Conservation (phyloP, 2,329 filamentous ascomycete genomes). For the Stagonosporopsis cucurbitacearum region DNA sequence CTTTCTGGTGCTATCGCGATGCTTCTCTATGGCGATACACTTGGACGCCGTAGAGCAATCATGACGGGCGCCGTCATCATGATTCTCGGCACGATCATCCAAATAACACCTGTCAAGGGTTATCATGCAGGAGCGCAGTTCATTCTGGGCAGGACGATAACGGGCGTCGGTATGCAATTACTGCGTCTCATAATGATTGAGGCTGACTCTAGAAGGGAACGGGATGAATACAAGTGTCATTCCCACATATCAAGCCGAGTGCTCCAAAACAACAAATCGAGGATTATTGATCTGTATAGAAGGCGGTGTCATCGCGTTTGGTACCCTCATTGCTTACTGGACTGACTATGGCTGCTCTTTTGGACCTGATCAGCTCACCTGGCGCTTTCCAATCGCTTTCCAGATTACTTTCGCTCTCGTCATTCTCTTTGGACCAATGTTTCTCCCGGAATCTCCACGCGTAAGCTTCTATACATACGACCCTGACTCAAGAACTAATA, state of each 20-base stretch:
- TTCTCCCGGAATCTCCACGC: slow-evolving; percentile 69
- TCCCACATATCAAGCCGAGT: slow-evolving; percentile 62
- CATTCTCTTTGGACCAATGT: slow-evolving; percentile 64
- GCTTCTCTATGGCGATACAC: slow-evolving; percentile 48
- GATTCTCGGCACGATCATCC: slow-evolving; percentile 53
- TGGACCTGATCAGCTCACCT: slow-evolving; percentile 43
- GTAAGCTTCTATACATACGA: not conserved
- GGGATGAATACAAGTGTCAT: slow-evolving; percentile 64
- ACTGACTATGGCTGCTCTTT: slow-evolving; percentile 47
- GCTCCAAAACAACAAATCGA: slow-evolving; percentile 62
- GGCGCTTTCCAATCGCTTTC: slow-evolving; percentile 63
- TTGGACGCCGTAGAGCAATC: slow-evolving; percentile 54
- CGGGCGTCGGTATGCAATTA: slow-evolving; percentile 53
- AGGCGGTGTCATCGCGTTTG: slow-evolving; percentile 60
- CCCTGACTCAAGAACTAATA: not conserved
- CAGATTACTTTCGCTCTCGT: slow-evolving; percentile 59
- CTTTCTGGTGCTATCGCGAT: slow-evolving; percentile 51
- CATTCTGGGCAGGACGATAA: slow-evolving; percentile 60
- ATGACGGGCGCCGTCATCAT: slow-evolving; percentile 52
- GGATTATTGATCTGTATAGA: slow-evolving; percentile 68
- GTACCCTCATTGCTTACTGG: slow-evolving; percentile 61
- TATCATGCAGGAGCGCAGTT: slow-evolving; percentile 55
- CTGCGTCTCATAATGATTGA: not conserved
- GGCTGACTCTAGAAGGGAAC: slow-evolving; percentile 38
- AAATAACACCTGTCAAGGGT: slow-evolving; percentile 45